These are phyloP conservation scores for Cercospora janseana DNA, from an alignment of 2,329 filamentous ascomycete species.

Conservation along the genomic window DNA sequence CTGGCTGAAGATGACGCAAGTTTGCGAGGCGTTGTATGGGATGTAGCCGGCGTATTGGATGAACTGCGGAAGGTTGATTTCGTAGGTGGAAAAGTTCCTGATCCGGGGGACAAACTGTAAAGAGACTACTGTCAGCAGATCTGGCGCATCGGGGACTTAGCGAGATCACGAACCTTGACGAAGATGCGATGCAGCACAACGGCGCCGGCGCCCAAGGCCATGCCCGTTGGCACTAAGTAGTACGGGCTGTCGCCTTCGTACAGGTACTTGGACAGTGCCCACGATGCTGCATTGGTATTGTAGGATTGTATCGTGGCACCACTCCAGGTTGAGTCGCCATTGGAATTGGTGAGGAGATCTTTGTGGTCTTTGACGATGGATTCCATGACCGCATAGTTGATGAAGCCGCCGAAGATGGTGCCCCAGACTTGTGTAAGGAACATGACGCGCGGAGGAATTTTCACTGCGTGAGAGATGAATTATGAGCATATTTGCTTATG, in stretches of 20 bases:
- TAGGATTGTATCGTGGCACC: slow-evolving; percentile 51
- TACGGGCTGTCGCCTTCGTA: slow-evolving; percentile 46
- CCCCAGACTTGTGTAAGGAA: slow-evolving; percentile 58
- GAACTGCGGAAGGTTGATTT: slow-evolving; percentile 54
- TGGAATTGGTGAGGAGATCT: slow-evolving; percentile 46
- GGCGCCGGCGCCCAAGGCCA: slow-evolving; percentile 49
- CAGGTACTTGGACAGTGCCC: slow-evolving; percentile 54
- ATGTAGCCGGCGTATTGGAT: slow-evolving; percentile 56
- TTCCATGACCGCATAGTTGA: slow-evolving; percentile 54
- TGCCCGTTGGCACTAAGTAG: slow-evolving; percentile 40
- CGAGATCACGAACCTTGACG: slow-evolving; percentile 33
- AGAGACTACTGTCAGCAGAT: not conserved
- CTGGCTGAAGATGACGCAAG: slow-evolving; percentile 54
- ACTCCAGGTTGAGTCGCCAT: slow-evolving; percentile 55
- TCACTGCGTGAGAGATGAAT: slow-evolving; percentile 32
- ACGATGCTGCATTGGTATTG: slow-evolving; percentile 41
- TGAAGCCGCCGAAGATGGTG: slow-evolving; percentile 50
- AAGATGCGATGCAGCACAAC: slow-evolving; percentile 48
- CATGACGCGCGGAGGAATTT: slow-evolving; percentile 56
- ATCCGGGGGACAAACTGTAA: slow-evolving; percentile 51
- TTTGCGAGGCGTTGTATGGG: slow-evolving; percentile 56
- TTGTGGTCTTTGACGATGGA: slow-evolving; percentile 52
- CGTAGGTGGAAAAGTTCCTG: slow-evolving; percentile 26
- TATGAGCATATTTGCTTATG: not conserved
- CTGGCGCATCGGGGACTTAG: not conserved